Conservation (phyloP, 805 yeast genomes). For the Hanseniaspora mollemarum region DNA sequence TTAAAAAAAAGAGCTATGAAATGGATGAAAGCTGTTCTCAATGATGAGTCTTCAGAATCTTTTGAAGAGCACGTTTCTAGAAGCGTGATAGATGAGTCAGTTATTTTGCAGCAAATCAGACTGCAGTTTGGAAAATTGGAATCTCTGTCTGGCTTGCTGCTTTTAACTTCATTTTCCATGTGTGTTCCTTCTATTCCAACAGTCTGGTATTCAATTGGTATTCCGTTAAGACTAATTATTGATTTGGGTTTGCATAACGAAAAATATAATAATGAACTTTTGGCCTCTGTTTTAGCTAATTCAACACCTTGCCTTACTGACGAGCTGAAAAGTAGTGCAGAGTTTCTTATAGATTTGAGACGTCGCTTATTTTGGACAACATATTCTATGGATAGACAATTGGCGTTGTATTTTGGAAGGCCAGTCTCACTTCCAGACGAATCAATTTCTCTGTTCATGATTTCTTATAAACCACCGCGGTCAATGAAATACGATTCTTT, state of each 20-base stretch:
- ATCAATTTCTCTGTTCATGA: constrained; percentile 57
- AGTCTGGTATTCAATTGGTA: constrained; percentile 82
- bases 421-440: constrained; percentile 86
- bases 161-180: constrained; percentile 58
- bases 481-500: not conserved
- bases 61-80: not conserved
- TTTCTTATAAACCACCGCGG: constrained; percentile 25
- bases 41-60: not conserved
- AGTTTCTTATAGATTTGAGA: constrained; percentile 54
- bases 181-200: constrained; percentile 89
- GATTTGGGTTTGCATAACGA: constrained; percentile 80
- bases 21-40: constrained; percentile 34
- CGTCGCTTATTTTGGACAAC: constrained; percentile 82
- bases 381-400: constrained; percentile 73
- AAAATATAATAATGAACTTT: constrained; percentile 24
- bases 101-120: constrained; percentile 46
- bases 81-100: constrained; percentile 20
- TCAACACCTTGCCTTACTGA: too few relatives aligned
- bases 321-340: constrained; percentile 31
- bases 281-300: not conserved
- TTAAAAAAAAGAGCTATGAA: constrained; percentile 55
- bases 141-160: constrained; percentile 57
- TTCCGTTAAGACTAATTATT: constrained; percentile 65
- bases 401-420: constrained; percentile 73
- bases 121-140: constrained; percentile 39